Evolutionary conservation across 202 grass and related monocot genomes (phyloP).

Genomic region (Dendrocalamus latiflorus): DNA sequence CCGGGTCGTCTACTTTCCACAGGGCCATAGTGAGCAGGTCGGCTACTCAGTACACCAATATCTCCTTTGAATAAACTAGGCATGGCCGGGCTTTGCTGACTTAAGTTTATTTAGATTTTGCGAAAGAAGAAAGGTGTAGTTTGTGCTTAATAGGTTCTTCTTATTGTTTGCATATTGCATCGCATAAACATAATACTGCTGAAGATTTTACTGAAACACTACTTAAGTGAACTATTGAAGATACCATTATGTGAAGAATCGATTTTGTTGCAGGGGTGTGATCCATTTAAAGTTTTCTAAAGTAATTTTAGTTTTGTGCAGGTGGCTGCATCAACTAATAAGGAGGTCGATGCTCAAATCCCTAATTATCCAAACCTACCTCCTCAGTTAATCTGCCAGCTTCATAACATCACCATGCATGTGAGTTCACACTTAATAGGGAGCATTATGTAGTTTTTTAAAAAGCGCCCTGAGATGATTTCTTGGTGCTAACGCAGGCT

Average conservation of each 20-base stretch:
- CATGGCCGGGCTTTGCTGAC: constrained; percentile 21
- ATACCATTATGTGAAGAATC: background rate
- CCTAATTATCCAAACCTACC: too few species aligned
- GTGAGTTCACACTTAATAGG: constrained; percentile 42
- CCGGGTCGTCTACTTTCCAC: too few species aligned
- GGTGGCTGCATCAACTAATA: too few species aligned
- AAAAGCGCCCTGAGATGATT: background rate
- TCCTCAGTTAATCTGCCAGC: constrained; percentile 81
- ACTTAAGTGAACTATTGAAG: background rate
- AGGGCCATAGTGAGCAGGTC: constrained; percentile 98
- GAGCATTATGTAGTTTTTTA: constrained; percentile 6
- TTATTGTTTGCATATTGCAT: background rate
- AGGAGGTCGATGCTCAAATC: too few species aligned
- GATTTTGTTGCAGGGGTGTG: background rate
- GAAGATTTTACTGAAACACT: background rate
- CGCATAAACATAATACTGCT: background rate
- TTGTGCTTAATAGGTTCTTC: background rate
- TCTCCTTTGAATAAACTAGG: constrained; percentile 16
- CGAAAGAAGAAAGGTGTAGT: background rate
- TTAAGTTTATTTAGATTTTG: background rate
- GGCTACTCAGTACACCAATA: background rate
- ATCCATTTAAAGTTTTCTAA: background rate
- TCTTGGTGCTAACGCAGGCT: constrained; percentile 48
- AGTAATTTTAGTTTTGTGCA: constrained; percentile 10
- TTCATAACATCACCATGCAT: constrained; percentile 97